These are phyloP conservation scores for Malbranchea cinnamomea DNA, from an alignment of 2,329 filamentous ascomycete genomes.

Conservation along the genomic window DNA sequence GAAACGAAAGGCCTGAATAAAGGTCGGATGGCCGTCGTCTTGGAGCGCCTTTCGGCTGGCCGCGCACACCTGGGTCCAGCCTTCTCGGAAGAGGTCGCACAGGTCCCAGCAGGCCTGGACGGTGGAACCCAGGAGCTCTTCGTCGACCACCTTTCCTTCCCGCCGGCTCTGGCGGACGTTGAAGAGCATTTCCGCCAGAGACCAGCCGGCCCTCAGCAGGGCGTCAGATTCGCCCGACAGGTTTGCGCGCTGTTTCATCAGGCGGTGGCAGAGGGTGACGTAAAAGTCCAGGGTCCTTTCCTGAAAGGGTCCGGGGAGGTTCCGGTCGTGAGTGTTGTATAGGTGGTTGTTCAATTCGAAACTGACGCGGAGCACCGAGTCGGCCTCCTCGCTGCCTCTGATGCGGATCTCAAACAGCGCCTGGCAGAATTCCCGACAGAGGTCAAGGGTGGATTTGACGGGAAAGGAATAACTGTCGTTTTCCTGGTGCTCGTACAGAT, in stretches of 20 bases:
- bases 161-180: slow-evolving; percentile 69
- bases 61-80: slow-evolving; percentile 77
- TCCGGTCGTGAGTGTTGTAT: slow-evolving; percentile 79
- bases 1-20: slow-evolving; percentile 44
- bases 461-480: slow-evolving; percentile 54
- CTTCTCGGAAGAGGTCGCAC: slow-evolving; percentile 82
- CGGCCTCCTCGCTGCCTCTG: slow-evolving; percentile 60
- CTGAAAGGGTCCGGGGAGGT: slow-evolving; percentile 69
- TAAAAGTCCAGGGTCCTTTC: slow-evolving; percentile 91
- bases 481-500: slow-evolving; percentile 67
- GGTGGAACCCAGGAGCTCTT: slow-evolving; percentile 72
- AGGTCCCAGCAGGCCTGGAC: slow-evolving; percentile 92
- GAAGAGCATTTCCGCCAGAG: slow-evolving; percentile 82
- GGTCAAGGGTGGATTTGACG: slow-evolving; percentile 61
- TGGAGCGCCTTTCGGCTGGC: too few relatives aligned
- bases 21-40: slow-evolving; percentile 73
- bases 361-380: slow-evolving; percentile 80
- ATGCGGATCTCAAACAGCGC: slow-evolving; percentile 74
- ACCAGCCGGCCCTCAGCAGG: slow-evolving; percentile 75
- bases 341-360: slow-evolving; percentile 93
- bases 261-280: slow-evolving; percentile 76
- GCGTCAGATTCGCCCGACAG: slow-evolving; percentile 70
- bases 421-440: slow-evolving; percentile 87
- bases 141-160: slow-evolving; percentile 58
- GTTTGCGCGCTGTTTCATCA: slow-evolving; percentile 87